Evolutionary conservation across 1,284 basidiomycete species (phyloP).

Genomic region (Ustilago bromivora): DNA sequence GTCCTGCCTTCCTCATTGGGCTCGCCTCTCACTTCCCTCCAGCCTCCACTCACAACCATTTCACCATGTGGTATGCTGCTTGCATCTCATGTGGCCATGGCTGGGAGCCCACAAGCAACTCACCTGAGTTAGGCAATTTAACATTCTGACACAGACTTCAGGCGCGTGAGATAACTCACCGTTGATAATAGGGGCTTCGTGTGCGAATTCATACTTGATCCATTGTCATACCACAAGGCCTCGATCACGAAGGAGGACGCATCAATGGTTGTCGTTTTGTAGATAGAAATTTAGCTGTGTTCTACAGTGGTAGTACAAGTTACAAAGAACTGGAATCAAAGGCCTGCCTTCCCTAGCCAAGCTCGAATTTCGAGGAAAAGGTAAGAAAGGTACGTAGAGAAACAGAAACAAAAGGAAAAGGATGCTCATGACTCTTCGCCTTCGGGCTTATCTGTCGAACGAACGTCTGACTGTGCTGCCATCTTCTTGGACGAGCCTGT

Average conservation of each 20-base stretch:
- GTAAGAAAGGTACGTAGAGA: constrained; percentile 7
- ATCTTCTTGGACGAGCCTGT: constrained; percentile 49
- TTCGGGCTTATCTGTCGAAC: constrained; percentile 37
- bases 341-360: constrained; percentile 21
- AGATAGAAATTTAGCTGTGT: constrained; percentile 13
- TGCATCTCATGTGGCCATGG: too few relatives aligned
- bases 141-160: too few relatives aligned
- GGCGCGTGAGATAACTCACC: not conserved
- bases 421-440: constrained; percentile 22
- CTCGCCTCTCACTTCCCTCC: too few relatives aligned
- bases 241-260: not conserved
- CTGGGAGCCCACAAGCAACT: too few relatives aligned
- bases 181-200: constrained; percentile 15
- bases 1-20: too few relatives aligned
- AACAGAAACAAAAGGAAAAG: not conserved
- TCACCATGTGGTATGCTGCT: too few relatives aligned
- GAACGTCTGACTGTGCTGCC: constrained; percentile 44
- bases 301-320: constrained; percentile 44
- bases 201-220: not conserved
- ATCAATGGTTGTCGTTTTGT: not conserved
- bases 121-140: too few relatives aligned
- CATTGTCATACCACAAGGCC: not conserved
- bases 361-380: constrained; percentile 3
- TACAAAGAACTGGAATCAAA: constrained; percentile 11
- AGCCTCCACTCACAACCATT: too few relatives aligned